Base-by-base conservation (phyloP, 1,284 basidiomycete species). In the Rhodotorula sp. region DNA sequence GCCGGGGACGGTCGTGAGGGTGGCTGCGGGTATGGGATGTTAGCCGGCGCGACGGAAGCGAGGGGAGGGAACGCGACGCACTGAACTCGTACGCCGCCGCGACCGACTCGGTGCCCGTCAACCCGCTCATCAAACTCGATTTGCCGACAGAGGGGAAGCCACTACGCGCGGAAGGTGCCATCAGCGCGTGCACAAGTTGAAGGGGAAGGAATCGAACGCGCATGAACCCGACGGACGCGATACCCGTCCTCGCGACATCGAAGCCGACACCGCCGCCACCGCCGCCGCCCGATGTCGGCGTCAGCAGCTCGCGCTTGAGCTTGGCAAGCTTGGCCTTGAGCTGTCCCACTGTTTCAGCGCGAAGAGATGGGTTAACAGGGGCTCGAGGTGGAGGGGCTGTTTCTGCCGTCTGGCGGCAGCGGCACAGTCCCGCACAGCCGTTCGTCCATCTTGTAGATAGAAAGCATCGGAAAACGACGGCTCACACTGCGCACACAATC, bases 321-420 rank as follows among this genome's bases (percentile, higher is more conserved):
- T 99, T 99, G 64, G 97, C 97, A 63, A 99, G 89, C 83, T 99
- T 99, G 72, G 97, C 85, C 80, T 97, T 98, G 81, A 98, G 89
- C 83, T 97, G 94, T 68, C 96, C 96, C 68, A 63, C 54, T 41
- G 50, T 51, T 1, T 22, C 19, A 25, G n/a, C 2, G 9, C n/a
- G 22, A 51, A 17, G 48, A 44, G 44, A 21, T 12, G 44, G 44
- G n/a, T n/a, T n/a, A n/a, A n/a, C n/a, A n/a, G n/a, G n/a, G n/a
- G n/a, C n/a, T n/a, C n/a, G n/a, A n/a, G n/a, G n/a, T n/a, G n/a
- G n/a, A n/a, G n/a, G n/a, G n/a, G n/a, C n/a, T n/a, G n/a, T n/a
- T n/a, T n/a, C n/a, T n/a, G n/a, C n/a, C n/a, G n/a, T n/a, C n/a
- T n/a, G n/a, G n/a, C n/a, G n/a, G n/a, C n/a, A n/a, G n/a, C n/a